phyloP scores from a whole-genome alignment of 257 asterid species.

The Capsicum rhomboideum region DNA sequence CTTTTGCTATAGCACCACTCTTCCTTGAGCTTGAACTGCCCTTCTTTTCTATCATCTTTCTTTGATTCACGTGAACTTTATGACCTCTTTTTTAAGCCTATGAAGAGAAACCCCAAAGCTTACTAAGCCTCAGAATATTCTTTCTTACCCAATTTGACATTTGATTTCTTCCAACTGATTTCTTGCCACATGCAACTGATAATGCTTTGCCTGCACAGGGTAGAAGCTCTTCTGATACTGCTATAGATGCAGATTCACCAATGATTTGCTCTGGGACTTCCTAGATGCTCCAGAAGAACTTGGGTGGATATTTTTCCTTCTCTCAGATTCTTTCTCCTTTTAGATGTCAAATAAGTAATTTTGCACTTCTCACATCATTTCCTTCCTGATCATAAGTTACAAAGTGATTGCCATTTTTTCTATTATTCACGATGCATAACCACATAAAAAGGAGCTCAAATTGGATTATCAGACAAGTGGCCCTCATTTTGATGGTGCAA shows the following conservation, averaged over 20 bases:
- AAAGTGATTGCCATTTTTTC: not conserved
- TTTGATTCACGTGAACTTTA: not conserved
- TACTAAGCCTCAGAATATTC: not conserved
- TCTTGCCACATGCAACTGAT: not conserved
- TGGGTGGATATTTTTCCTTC: not conserved
- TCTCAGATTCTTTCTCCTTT: not conserved
- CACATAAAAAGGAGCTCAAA: not conserved
- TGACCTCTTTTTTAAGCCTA: not conserved
- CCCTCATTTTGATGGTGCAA: not conserved
- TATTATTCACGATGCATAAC: not conserved
- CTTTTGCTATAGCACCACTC: not conserved
- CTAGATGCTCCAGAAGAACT: not conserved
- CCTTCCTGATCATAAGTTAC: not conserved
- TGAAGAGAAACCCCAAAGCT: not conserved
- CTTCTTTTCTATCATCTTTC: not conserved
- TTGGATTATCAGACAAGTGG: not conserved
- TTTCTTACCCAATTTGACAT: not conserved
- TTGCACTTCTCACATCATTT: not conserved
- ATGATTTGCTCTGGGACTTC: not conserved
- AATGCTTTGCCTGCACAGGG: not conserved
- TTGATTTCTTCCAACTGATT: not conserved
- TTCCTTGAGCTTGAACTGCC: not conserved
- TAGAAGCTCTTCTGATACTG: not conserved
- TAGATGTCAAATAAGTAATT: not conserved
- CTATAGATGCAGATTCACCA: not conserved